phyloP scores from a whole-genome alignment of 371 early-diverging fungal genomes.

The Apophysomyces ossiformis region DNA sequence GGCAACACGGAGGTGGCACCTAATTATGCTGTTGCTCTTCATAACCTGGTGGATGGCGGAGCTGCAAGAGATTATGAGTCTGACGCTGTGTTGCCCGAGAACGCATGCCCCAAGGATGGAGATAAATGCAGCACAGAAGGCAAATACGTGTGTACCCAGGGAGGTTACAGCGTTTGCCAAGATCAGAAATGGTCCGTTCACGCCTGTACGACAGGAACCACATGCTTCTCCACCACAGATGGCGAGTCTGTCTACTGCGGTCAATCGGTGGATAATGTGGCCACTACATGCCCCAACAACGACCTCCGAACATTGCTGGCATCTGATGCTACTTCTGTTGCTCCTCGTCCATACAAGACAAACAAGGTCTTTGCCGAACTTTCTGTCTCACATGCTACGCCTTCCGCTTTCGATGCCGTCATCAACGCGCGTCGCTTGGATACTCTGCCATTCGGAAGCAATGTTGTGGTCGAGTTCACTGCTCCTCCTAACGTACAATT shows the following conservation, averaged over 20 bases:
- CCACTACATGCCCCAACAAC: conserved; percentile 18
- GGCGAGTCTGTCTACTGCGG: conserved; percentile 43
- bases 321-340: conserved; percentile 4
- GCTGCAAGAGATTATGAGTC: neutral
- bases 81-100: neutral
- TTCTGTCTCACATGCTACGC: conserved; percentile 18
- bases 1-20: conserved; percentile 34
- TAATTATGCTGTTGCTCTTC: conserved; percentile 40
- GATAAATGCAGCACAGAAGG: conserved; percentile 20
- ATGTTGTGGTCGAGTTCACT: conserved; percentile 33
- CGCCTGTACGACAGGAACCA: conserved; percentile 29
- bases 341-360: conserved; percentile 30
- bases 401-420: conserved; percentile 27
- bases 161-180: conserved; percentile 33
- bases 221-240: conserved; percentile 39
- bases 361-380: conserved; percentile 34
- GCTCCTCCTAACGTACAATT: conserved; percentile 30
- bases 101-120: conserved; percentile 16
- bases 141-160: conserved; percentile 26
- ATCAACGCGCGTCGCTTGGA: conserved; percentile 41
- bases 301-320: neutral
- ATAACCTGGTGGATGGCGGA: conserved; percentile 27
- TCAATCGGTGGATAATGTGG: conserved; percentile 14
- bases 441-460: conserved; percentile 29
- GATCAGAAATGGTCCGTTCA: conserved; percentile 31